Conservation (phyloP, 495 filamentous ascomycete genomes). For the Daldinia decipiens region DNA sequence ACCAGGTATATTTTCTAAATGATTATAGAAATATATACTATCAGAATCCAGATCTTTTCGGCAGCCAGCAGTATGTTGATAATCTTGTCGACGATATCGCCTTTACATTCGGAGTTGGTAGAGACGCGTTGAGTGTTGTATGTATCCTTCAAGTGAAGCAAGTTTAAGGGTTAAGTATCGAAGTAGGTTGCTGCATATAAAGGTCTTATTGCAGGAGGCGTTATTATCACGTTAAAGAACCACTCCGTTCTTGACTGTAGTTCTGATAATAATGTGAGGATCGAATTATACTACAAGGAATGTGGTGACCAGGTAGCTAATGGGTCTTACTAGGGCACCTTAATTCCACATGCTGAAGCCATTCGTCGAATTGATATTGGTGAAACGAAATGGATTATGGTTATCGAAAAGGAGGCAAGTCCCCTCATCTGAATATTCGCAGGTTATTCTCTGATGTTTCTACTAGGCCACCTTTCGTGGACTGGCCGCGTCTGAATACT, state of each 20-base stretch:
- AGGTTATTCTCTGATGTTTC: neutral
- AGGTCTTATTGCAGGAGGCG: slow-evolving; percentile 51
- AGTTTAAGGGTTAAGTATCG: slow-evolving; percentile 8
- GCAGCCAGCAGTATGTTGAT: slow-evolving; percentile 78
- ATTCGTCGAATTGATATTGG: slow-evolving; percentile 65
- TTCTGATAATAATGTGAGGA: slow-evolving; percentile 44
- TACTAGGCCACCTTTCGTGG: slow-evolving; percentile 82
- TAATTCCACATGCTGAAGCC: slow-evolving; percentile 70
- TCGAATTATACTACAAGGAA: too few relatives aligned
- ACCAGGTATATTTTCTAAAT: slow-evolving; percentile 2
- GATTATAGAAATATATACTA: slow-evolving; percentile 86
- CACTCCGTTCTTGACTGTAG: slow-evolving; percentile 47
- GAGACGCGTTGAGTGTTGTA: slow-evolving; percentile 73
- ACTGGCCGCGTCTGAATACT: slow-evolving; percentile 65
- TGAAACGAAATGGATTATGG: slow-evolving; percentile 73
- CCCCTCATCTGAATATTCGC: neutral
- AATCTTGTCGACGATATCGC: slow-evolving; percentile 85
- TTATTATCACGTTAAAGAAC: slow-evolving; percentile 40
- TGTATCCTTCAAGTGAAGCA: slow-evolving; percentile 20
- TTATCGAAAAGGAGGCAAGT: slow-evolving; percentile 91
- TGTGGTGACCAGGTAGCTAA: slow-evolving; percentile 5
- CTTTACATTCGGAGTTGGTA: slow-evolving; percentile 73
- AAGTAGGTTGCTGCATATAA: slow-evolving; percentile 72
- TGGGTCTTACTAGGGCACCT: slow-evolving; percentile 61
- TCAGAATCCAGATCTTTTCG: slow-evolving; percentile 81